These are phyloP conservation scores for Penicillium aurantiogriseum DNA, from an alignment of 2,329 filamentous ascomycete genomes.

Conservation along the genomic window DNA sequence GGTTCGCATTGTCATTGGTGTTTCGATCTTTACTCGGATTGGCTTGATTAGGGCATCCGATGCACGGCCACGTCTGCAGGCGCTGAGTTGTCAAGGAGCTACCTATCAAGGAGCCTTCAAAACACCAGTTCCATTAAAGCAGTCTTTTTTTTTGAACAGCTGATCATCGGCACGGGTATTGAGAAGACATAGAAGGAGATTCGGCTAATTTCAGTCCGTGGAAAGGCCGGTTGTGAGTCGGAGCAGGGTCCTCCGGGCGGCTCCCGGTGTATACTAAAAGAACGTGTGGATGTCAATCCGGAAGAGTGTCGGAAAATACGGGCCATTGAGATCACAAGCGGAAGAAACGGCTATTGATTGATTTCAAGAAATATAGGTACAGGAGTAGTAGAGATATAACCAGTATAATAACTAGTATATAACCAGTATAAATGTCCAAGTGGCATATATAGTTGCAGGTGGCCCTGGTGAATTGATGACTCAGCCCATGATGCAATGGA, in stretches of 20 bases:
- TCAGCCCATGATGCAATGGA: slow-evolving; percentile 6
- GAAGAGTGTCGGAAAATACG: slow-evolving; percentile 4
- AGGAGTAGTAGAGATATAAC: not conserved
- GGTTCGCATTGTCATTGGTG: not conserved
- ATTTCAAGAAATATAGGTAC: not conserved
- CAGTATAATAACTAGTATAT: too few species aligned
- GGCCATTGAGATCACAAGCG: not conserved
- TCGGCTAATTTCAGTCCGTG: slow-evolving; percentile 6
- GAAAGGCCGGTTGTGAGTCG: slow-evolving; percentile 6
- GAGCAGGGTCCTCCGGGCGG: slow-evolving; percentile 14
- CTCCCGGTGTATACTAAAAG: slow-evolving; percentile 10
- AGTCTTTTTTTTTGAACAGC: not conserved
- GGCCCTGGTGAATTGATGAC: not conserved
- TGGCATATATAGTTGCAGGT: not conserved
- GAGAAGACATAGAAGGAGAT: not conserved
- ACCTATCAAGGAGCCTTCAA: not conserved
- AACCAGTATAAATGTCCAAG: too few species aligned
- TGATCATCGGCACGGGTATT: slow-evolving; percentile 11
- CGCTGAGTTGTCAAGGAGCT: not conserved
- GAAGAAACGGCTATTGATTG: slow-evolving; percentile 7
- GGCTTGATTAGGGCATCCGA: slow-evolving; percentile 2
- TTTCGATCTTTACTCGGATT: not conserved
- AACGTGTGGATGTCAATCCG: slow-evolving; percentile 1
- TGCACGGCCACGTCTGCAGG: not conserved
- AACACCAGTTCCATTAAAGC: not conserved